Percentiles rank a stretch among this genome's conserved stretches.
Conservation (phyloP, 257 asterid species). For the Handroanthus guayacan region DNA sequence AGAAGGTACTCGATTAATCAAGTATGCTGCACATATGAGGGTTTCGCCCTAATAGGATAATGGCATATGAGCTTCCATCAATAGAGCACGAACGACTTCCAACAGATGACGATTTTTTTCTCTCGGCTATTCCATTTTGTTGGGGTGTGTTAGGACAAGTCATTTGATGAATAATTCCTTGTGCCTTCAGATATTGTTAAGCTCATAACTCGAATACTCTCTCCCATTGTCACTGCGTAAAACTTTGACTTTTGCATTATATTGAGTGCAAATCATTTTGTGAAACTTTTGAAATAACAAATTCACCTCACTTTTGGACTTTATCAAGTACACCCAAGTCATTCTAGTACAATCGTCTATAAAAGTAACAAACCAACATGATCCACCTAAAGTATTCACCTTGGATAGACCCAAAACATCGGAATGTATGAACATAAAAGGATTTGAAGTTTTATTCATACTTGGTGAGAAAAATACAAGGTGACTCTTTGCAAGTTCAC, state of each 20-base stretch:
- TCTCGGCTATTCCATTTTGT: slow-evolving; percentile 16
- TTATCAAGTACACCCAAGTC: no score
- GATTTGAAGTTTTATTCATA: slow-evolving; percentile 8
- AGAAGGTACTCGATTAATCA: neutral
- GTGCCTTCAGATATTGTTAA: slow-evolving; percentile 9
- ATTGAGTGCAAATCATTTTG: neutral
- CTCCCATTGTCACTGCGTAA: slow-evolving; percentile 11
- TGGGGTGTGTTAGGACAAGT: slow-evolving; percentile 7
- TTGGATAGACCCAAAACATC: neutral
- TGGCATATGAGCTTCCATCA: neutral
- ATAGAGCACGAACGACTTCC: neutral
- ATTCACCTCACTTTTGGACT: no score
- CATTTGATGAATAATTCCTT: slow-evolving; percentile 6
- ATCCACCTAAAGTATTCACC: no score
- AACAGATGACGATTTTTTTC: slow-evolving; percentile 12
- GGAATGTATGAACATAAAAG: slow-evolving; percentile 21
- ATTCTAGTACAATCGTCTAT: no score
- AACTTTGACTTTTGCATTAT: neutral
- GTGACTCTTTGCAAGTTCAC: slow-evolving; percentile 19
- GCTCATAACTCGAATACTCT: neutral
- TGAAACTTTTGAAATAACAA: slow-evolving; percentile 17
- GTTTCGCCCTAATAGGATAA: slow-evolving; percentile 1
- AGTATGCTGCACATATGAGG: neutral
- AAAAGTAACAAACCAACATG: no score
- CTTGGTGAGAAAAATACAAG: neutral